Evolutionary conservation across 2,329 filamentous ascomycete genomes (phyloP).

Genomic region (Neopestalotiopsis sp.): DNA sequence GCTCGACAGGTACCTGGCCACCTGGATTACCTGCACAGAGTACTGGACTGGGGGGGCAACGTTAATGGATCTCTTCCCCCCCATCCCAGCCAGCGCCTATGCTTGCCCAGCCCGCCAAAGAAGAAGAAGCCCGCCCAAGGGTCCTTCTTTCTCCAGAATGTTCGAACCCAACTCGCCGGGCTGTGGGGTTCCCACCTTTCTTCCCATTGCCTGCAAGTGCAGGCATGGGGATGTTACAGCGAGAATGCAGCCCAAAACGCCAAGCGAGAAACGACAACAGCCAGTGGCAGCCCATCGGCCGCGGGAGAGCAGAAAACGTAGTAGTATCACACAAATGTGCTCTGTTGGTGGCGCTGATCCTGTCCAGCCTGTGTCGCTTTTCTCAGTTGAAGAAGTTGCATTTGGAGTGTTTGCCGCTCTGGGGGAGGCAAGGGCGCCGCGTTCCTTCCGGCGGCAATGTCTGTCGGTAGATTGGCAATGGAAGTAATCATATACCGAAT

Average conservation of each 20-base stretch:
- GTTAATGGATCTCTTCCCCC: background rate
- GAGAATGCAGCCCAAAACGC: background rate
- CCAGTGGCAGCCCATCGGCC: background rate
- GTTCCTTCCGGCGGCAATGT: background rate
- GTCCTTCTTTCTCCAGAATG: constrained; percentile 14
- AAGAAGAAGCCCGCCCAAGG: background rate
- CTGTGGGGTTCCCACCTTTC: background rate
- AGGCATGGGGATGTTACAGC: background rate
- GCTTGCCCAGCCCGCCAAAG: background rate
- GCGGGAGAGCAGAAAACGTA: background rate
- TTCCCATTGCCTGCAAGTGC: background rate
- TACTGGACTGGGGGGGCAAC: background rate
- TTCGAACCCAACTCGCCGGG: constrained; percentile 13
- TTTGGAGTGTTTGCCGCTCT: background rate
- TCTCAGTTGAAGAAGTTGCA: background rate
- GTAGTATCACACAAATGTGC: background rate
- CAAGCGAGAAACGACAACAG: constrained; percentile 4
- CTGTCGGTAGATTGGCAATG: background rate
- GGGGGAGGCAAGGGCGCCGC: background rate
- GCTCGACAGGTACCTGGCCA: background rate
- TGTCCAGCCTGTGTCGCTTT: background rate
- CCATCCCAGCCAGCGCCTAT: background rate
- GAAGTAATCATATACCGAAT: background rate
- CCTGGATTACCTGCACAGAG: background rate
- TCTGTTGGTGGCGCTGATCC: background rate